Percentiles rank a stretch among this genome's conserved stretches.
Evolutionary conservation across 2,329 filamentous ascomycete species (phyloP).

Genomic region (Hymenoscyphus scutula): DNA sequence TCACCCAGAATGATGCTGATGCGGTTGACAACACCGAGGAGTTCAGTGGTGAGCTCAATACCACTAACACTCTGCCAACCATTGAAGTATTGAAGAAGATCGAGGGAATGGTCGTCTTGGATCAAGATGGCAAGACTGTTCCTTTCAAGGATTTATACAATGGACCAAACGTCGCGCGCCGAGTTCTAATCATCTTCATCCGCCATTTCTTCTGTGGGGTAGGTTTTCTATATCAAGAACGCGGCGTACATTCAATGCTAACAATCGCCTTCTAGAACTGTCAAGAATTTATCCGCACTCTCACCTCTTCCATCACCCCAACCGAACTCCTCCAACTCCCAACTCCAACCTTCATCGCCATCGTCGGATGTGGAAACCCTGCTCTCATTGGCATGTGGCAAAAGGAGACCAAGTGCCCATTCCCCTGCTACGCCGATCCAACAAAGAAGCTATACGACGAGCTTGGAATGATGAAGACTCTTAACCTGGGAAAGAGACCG

Average conservation of each 20-base stretch:
- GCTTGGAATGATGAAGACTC: constrained; percentile 52
- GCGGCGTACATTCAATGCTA: neutral
- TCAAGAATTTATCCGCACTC: constrained; percentile 37
- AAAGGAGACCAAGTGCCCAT: constrained; percentile 47
- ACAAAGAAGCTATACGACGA: constrained; percentile 51
- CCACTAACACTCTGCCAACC: constrained; percentile 54
- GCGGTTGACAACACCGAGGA: constrained; percentile 41
- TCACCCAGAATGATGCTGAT: constrained; percentile 6
- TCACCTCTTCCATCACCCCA: constrained; percentile 32
- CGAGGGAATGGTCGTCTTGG: constrained; percentile 39
- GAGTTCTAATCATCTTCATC: constrained; percentile 39
- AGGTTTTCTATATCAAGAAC: constrained; percentile 16
- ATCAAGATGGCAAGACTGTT: constrained; percentile 33
- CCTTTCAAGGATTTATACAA: constrained; percentile 37
- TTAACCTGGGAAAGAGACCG: constrained; percentile 46
- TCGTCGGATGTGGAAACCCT: constrained; percentile 56
- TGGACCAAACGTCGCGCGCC: constrained; percentile 34
- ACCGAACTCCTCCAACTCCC: constrained; percentile 34
- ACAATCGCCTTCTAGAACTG: constrained; percentile 30
- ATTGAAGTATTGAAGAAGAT: constrained; percentile 49
- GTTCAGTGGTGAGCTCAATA: constrained; percentile 55
- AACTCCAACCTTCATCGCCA: constrained; percentile 41
- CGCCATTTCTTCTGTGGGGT: constrained; percentile 41
- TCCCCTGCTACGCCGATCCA: constrained; percentile 57
- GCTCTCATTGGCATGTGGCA: constrained; percentile 54